phyloP scores from a whole-genome alignment of 768 basidiomycete species.

The Rhodotorula sphaerocarpa region DNA sequence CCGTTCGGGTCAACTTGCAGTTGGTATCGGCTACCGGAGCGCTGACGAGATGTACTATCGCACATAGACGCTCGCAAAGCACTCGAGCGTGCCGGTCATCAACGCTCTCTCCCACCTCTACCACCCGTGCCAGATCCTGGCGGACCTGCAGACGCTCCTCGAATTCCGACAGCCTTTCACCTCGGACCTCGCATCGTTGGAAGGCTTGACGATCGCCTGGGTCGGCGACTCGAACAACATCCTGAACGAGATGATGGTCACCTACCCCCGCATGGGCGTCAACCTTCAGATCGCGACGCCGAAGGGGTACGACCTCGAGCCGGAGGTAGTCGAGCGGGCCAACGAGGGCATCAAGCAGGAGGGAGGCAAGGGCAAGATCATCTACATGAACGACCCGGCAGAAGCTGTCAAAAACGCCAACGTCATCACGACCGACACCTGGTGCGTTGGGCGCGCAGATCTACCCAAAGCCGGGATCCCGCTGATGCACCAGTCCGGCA shows the following conservation, averaged over 20 bases:
- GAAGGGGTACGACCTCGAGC: slow-evolving; percentile 47
- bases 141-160: slow-evolving; percentile 81
- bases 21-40: slow-evolving; percentile 1
- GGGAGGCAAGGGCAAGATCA: slow-evolving; percentile 31
- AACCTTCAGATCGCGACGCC: slow-evolving; percentile 77
- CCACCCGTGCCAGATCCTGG: slow-evolving; percentile 93
- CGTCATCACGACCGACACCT: slow-evolving; percentile 95
- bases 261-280: slow-evolving; percentile 84
- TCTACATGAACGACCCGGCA: slow-evolving; percentile 49
- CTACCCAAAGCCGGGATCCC: neutral
- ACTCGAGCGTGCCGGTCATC: slow-evolving; percentile 87
- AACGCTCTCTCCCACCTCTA: slow-evolving; percentile 92
- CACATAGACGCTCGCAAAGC: slow-evolving; percentile 72
- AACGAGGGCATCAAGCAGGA: slow-evolving; percentile 46
- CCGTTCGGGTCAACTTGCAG: too few species aligned
- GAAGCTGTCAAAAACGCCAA: slow-evolving; percentile 85
- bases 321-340: slow-evolving; percentile 71
- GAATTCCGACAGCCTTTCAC: slow-evolving; percentile 48
- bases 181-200: slow-evolving; percentile 47
- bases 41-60: neutral
- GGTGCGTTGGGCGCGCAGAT: slow-evolving; percentile 49
- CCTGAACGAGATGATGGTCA: slow-evolving; percentile 92
- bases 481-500: neutral
- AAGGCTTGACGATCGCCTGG: slow-evolving; percentile 80
- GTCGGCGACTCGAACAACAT: slow-evolving; percentile 93